Conservation (phyloP, 1,284 basidiomycete genomes). For the Crucibulum cyathiforme region DNA sequence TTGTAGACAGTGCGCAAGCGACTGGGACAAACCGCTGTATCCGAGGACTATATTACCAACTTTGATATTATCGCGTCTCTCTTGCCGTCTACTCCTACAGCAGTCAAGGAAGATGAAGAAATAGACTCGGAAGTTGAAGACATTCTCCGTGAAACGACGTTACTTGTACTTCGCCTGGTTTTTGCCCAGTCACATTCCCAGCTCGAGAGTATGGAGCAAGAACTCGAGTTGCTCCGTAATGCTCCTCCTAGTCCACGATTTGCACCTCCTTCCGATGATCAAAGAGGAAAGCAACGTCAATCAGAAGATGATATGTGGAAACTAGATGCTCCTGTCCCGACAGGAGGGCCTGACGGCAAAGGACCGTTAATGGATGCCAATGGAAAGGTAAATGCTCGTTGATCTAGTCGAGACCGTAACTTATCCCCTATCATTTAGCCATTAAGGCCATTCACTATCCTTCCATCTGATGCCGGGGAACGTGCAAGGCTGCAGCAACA, state of each 20-base stretch:
- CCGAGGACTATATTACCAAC: slow-evolving; percentile 49
- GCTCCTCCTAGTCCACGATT: slow-evolving; percentile 54
- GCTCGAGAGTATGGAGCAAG: slow-evolving; percentile 74
- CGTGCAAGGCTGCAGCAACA: slow-evolving; percentile 76
- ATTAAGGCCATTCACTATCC: slow-evolving; percentile 87
- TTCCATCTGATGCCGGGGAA: slow-evolving; percentile 74
- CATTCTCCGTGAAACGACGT: slow-evolving; percentile 65
- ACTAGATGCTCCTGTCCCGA: slow-evolving; percentile 62
- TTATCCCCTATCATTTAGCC: slow-evolving; percentile 51
- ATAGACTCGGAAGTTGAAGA: slow-evolving; percentile 69
- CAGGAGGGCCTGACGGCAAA: slow-evolving; percentile 49
- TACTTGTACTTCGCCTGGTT: slow-evolving; percentile 77
- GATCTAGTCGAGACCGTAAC: not conserved
- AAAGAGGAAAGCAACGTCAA: slow-evolving; percentile 40
- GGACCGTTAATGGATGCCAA: slow-evolving; percentile 75
- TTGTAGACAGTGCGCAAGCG: slow-evolving; percentile 60
- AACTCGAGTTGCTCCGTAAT: slow-evolving; percentile 73
- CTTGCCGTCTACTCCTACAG: slow-evolving; percentile 51
- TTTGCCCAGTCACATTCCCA: slow-evolving; percentile 76
- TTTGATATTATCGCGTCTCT: slow-evolving; percentile 69
- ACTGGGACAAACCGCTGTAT: slow-evolving; percentile 45
- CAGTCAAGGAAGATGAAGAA: slow-evolving; percentile 50
- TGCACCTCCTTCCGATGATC: slow-evolving; percentile 40
- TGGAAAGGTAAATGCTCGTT: slow-evolving; percentile 67
- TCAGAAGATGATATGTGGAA: slow-evolving; percentile 74